These are phyloP conservation scores for Cladophialophora exuberans DNA, from an alignment of 2,329 filamentous ascomycete species.

Conservation along the genomic window DNA sequence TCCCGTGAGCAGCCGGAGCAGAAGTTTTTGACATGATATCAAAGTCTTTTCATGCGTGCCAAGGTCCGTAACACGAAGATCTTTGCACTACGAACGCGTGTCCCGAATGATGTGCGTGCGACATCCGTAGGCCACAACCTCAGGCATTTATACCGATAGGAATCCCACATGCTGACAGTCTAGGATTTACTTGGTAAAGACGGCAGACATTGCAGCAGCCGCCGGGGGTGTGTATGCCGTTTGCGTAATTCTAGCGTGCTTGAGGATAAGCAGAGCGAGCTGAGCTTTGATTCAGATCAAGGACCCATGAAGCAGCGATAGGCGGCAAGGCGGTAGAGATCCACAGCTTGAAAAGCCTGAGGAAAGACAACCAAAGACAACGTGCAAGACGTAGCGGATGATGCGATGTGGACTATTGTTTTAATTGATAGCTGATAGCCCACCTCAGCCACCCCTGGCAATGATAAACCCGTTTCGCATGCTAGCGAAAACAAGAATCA, in stretches of 20 bases:
- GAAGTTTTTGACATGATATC: neutral
- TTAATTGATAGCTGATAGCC: too few species aligned
- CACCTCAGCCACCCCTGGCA: neutral
- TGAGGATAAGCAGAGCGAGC: too few species aligned
- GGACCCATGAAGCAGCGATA: too few species aligned
- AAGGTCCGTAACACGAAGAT: slow-evolving; percentile 2
- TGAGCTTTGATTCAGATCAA: neutral
- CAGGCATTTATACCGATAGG: neutral
- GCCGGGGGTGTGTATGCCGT: slow-evolving; percentile 2
- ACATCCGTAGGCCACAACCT: neutral
- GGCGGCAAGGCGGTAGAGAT: too few species aligned
- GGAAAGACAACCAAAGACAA: too few species aligned
- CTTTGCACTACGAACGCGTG: neutral
- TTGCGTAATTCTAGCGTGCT: slow-evolving; percentile 14
- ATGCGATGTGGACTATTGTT: neutral
- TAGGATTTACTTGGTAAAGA: neutral
- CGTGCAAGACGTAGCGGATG: too few species aligned
- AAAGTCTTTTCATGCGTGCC: slow-evolving; percentile 5
- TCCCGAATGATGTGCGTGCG: neutral
- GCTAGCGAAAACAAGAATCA: neutral
- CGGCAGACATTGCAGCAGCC: slow-evolving; percentile 2
- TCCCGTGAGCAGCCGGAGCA: neutral
- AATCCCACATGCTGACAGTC: neutral
- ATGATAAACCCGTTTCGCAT: slow-evolving; percentile 1
- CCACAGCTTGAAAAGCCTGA: too few species aligned